phyloP scores from a whole-genome alignment of 768 basidiomycete genomes.

The Tricholoma matsutake region DNA sequence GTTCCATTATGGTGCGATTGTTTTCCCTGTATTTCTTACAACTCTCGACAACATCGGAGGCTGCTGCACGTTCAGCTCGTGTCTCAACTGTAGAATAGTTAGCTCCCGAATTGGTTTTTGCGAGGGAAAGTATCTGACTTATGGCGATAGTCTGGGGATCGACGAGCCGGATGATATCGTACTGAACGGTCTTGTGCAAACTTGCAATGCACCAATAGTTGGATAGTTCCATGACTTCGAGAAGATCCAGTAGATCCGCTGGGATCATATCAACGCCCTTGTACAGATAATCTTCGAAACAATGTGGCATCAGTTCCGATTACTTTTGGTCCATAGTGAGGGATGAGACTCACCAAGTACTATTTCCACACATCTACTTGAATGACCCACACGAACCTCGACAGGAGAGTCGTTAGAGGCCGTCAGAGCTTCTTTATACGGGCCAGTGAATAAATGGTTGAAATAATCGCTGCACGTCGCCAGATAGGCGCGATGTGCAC shows the following conservation, averaged over 20 bases:
- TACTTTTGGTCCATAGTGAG: background rate
- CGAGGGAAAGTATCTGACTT: background rate
- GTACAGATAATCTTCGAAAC: conserved; percentile 30
- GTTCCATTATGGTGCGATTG: conserved; percentile 21
- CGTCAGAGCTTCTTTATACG: conserved; percentile 18
- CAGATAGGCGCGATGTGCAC: conserved; percentile 40
- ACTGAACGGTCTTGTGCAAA: conserved; percentile 25
- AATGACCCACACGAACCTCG: conserved; percentile 8
- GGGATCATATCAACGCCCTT: conserved; percentile 15
- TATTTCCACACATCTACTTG: conserved; percentile 19
- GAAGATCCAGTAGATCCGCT: conserved; percentile 14
- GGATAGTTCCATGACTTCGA: conserved; percentile 28
- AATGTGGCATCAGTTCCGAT: background rate
- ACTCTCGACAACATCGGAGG: conserved; percentile 18
- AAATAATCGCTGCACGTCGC: conserved; percentile 33
- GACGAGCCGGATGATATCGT: conserved; percentile 15
- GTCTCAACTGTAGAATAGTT: conserved; percentile 19
- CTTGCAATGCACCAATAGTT: conserved; percentile 23
- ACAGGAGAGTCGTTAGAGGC: conserved; percentile 10
- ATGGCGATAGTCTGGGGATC: background rate
- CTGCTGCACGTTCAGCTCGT: conserved; percentile 17
- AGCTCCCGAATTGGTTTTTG: background rate
- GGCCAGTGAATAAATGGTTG: conserved; percentile 24
- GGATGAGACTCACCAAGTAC: conserved; percentile 25
- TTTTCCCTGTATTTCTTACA: conserved; percentile 25